These are phyloP conservation scores for Lithospermum erythrorhizon DNA, from an alignment of 257 asterid genomes.

Conservation along the genomic window DNA sequence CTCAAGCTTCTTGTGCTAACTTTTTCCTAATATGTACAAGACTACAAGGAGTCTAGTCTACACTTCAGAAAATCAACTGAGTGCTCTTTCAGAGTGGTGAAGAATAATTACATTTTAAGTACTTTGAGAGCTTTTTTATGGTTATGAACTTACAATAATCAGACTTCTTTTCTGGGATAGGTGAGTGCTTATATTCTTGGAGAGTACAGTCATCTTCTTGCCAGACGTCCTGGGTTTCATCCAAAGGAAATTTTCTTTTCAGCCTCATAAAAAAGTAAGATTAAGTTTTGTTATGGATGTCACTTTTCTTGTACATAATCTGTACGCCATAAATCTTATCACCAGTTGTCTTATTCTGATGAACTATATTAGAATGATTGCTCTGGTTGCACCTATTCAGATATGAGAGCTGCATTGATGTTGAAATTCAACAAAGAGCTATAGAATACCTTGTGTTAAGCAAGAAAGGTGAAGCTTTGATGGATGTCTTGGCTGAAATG, in stretches of 20 bases:
- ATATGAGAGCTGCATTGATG: constrained; percentile 87
- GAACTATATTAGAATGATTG: constrained; percentile 9
- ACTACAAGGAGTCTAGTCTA: background rate
- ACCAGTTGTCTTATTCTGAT: constrained; percentile 9
- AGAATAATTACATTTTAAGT: too few relatives aligned
- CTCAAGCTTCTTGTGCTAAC: background rate
- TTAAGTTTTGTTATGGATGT: background rate
- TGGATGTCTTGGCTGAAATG: constrained; percentile 94
- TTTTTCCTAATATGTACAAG: background rate
- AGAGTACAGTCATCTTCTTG: constrained; percentile 88
- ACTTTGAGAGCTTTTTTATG: too few relatives aligned
- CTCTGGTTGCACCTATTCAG: constrained; percentile 24
- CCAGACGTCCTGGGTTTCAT: constrained; percentile 85
- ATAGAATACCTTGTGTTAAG: constrained; percentile 82
- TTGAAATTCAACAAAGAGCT: constrained; percentile 92
- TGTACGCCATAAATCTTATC: background rate
- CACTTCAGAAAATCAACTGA: background rate
- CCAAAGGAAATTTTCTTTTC: constrained; percentile 85
- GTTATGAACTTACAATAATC: background rate
- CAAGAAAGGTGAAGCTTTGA: constrained; percentile 73
- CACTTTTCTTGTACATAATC: background rate
- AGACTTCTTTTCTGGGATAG: constrained; percentile 22
- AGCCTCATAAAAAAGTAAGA: constrained; percentile 63
- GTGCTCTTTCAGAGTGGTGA: background rate
- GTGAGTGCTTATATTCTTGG: constrained; percentile 94